Percentiles rank a stretch among this genome's conserved stretches.
These are phyloP conservation scores for Vickermania ingenoplastis DNA, from an alignment of 208 protist species.

Conservation along the genomic window DNA sequence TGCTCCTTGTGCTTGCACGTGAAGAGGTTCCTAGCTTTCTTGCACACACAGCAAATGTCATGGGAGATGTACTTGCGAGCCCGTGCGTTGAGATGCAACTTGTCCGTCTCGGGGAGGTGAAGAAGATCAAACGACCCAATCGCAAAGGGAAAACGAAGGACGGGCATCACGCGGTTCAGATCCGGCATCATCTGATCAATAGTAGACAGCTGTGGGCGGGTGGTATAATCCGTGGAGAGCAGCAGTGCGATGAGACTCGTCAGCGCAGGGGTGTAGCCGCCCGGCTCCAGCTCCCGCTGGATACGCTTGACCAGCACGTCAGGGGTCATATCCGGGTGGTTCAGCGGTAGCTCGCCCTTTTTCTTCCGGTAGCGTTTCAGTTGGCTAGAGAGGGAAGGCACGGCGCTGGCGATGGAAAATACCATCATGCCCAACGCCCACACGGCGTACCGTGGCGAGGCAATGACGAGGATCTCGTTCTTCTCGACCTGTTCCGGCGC, in stretches of 20 bases:
- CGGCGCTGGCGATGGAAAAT: conserved; percentile 32
- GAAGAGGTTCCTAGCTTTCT: conserved; percentile 18
- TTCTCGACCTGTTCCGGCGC: conserved; percentile 18
- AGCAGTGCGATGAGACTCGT: conserved; percentile 39
- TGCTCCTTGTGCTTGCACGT: conserved; percentile 34
- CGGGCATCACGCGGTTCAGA: conserved; percentile 38
- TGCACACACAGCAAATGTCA: conserved; percentile 35
- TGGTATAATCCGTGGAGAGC: conserved; percentile 50
- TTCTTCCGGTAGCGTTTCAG: not conserved
- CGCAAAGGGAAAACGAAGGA: conserved; percentile 66
- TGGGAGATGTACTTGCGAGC: conserved; percentile 39
- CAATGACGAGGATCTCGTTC: not conserved
- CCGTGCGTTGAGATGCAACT: conserved; percentile 32
- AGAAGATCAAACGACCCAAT: conserved; percentile 51
- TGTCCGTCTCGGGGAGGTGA: conserved; percentile 16
- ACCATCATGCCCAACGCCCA: conserved; percentile 53
- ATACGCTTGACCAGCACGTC: conserved; percentile 30
- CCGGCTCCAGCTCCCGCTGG: conserved; percentile 25
- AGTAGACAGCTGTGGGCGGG: conserved; percentile 32
- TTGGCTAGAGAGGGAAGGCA: conserved; percentile 7
- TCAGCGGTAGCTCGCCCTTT: conserved; percentile 29
- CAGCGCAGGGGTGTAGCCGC: conserved; percentile 36
- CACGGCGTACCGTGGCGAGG: conserved; percentile 19
- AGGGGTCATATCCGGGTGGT: conserved; percentile 37
- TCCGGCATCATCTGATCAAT: conserved; percentile 44